Conservation (phyloP, 192 early-diverging fungal genomes). For the Coemansia sp. region DNA sequence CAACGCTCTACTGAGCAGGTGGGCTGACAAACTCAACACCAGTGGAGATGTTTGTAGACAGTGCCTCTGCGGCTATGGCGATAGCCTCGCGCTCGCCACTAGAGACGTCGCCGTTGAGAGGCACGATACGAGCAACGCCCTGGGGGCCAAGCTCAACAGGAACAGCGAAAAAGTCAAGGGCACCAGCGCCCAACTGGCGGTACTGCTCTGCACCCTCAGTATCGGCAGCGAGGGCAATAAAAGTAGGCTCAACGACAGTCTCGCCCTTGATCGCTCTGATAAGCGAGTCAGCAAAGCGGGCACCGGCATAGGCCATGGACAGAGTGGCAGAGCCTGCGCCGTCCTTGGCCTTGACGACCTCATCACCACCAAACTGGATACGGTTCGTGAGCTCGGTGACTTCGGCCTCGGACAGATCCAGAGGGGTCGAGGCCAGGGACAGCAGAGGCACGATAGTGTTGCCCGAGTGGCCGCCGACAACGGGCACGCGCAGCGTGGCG, state of each 20-base stretch:
- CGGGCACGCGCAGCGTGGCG: conserved; percentile 71
- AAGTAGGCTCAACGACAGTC: conserved; percentile 87
- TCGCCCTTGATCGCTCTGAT: conserved; percentile 76
- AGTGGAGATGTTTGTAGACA: conserved; percentile 88
- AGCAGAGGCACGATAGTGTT: conserved; percentile 97
- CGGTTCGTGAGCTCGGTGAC: conserved; percentile 89
- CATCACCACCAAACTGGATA: conserved; percentile 99
- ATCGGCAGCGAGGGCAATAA: conserved; percentile 66
- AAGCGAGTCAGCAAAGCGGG: conserved; percentile 89
- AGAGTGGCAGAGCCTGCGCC: conserved; percentile 89
- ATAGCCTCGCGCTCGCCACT: conserved; percentile 79
- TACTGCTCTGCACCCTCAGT: conserved; percentile 52
- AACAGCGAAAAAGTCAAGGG: conserved; percentile 72
- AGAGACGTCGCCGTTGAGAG: conserved; percentile 65
- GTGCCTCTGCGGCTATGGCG: conserved; percentile 74
- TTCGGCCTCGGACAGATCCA: conserved; percentile 80
- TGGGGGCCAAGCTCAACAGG: conserved; percentile 71
- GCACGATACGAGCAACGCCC: conserved; percentile 87
- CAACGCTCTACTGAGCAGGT: conserved; percentile 16
- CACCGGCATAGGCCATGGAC: conserved; percentile 88
- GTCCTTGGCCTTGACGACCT: conserved; percentile 99
- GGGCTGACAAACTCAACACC: conserved; percentile 77
- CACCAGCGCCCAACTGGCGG: conserved; percentile 58
- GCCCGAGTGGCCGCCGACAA: conserved; percentile 97
- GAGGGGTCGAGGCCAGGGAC: conserved; percentile 64